Conservation (phyloP, 2,329 filamentous ascomycete genomes). For the Boeremia lycopersici region DNA sequence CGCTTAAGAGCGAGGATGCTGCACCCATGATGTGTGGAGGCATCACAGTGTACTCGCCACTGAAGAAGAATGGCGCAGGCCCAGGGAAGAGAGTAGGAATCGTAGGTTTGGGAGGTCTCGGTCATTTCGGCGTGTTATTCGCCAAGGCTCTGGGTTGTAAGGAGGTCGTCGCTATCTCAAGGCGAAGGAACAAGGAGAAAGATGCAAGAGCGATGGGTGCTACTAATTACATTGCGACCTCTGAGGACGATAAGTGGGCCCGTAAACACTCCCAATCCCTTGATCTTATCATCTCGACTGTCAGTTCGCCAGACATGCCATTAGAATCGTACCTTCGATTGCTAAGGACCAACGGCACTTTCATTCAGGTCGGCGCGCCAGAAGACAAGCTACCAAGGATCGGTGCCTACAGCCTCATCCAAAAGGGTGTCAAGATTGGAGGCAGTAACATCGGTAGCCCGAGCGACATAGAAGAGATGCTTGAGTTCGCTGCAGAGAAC, state of each 20-base stretch:
- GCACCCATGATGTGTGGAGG: slow-evolving; percentile 80
- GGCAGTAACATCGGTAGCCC: slow-evolving; percentile 60
- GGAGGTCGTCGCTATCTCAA: slow-evolving; percentile 68
- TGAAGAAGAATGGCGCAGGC: slow-evolving; percentile 69
- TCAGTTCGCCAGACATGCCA: slow-evolving; percentile 66
- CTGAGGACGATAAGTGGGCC: slow-evolving; percentile 57
- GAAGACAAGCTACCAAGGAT: slow-evolving; percentile 63
- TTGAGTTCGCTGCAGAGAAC: slow-evolving; percentile 64
- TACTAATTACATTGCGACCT: slow-evolving; percentile 64
- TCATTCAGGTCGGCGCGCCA: slow-evolving; percentile 72
- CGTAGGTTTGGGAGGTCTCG: slow-evolving; percentile 74
- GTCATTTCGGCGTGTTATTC: slow-evolving; percentile 75
- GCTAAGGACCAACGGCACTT: slow-evolving; percentile 64
- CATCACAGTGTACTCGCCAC: slow-evolving; percentile 73
- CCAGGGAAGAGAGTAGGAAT: slow-evolving; percentile 75
- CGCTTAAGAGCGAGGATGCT: slow-evolving; percentile 56
- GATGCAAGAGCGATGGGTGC: slow-evolving; percentile 69
- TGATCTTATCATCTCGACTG: slow-evolving; percentile 66
- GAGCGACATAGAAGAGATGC: slow-evolving; percentile 65
- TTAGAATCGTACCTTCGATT: slow-evolving; percentile 66
- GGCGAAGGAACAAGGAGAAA: slow-evolving; percentile 62
- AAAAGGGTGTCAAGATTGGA: slow-evolving; percentile 57
- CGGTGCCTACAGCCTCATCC: slow-evolving; percentile 63
- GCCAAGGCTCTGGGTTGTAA: slow-evolving; percentile 74
- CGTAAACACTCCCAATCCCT: slow-evolving; percentile 64